Conservation (phyloP, 306 rosid species). For the Arachis hypogaea region DNA sequence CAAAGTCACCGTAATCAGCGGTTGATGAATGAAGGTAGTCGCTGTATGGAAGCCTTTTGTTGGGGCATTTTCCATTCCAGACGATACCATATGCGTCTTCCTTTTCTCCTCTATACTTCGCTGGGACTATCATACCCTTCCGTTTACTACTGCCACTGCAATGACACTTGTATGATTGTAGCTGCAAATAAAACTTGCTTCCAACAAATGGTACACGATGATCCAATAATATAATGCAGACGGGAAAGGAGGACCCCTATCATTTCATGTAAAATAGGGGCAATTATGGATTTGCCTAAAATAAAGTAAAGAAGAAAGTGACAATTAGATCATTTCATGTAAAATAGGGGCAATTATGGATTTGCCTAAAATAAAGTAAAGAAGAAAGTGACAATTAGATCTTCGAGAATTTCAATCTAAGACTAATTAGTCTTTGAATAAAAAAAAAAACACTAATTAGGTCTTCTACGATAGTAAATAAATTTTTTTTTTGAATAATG, state of each 20-base stretch:
- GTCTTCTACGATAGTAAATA: too few species aligned
- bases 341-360: slow-evolving; percentile 9
- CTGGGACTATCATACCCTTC: neutral
- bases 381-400: too few species aligned
- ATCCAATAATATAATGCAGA: neutral
- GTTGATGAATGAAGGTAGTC: too few species aligned
- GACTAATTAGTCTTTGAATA: too few species aligned
- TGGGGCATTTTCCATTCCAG: neutral
- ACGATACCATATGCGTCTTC: neutral
- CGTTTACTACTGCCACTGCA: neutral
- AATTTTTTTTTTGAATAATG: too few species aligned
- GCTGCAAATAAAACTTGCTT: neutral
- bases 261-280: neutral
- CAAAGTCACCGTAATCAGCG: too few species aligned
- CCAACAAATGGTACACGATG: neutral
- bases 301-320: neutral
- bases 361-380: neutral
- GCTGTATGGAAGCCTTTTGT: neutral
- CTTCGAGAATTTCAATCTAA: too few species aligned
- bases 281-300: slow-evolving; percentile 14
- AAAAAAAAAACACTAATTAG: too few species aligned
- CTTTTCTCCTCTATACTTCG: too few species aligned
- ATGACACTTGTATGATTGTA: too few species aligned
- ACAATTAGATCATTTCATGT: too few species aligned
- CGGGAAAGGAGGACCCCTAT: neutral